Conservation (phyloP, 768 basidiomycete species). For the Neoboletus brunneissimus region DNA sequence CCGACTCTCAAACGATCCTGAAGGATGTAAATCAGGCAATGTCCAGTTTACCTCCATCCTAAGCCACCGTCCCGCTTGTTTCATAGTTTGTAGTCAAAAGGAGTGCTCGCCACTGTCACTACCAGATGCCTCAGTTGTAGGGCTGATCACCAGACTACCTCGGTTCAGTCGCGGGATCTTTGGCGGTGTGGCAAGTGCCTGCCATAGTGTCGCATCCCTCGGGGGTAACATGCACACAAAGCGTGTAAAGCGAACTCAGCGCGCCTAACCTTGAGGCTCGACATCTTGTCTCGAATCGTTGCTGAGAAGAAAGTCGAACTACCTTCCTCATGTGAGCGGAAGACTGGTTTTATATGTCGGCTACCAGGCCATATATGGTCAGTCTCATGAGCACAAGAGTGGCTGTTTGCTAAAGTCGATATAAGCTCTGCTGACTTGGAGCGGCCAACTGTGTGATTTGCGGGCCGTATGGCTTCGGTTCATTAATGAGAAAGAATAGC, state of each 20-base stretch:
- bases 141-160: too few relatives aligned
- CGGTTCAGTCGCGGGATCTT: not conserved
- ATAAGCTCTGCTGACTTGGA: not conserved
- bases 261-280: not conserved
- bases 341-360: too few relatives aligned
- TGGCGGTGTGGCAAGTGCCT: not conserved
- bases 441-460: not conserved
- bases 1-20: not conserved
- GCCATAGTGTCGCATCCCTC: too few relatives aligned
- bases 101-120: not conserved
- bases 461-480: not conserved
- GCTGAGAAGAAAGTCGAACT: not conserved
- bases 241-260: not conserved
- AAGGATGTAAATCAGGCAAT: not conserved
- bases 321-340: not conserved
- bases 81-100: not conserved
- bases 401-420: not conserved
- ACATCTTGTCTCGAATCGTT: not conserved
- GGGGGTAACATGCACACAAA: too few relatives aligned
- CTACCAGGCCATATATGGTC: not conserved
- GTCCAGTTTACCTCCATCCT: not conserved
- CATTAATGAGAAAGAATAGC: not conserved
- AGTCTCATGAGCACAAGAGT: not conserved
- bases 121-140: not conserved
- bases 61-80: not conserved